phyloP scores from a whole-genome alignment of 225 moss, liverwort and hornwort genomes.

The Asterella californica region DNA sequence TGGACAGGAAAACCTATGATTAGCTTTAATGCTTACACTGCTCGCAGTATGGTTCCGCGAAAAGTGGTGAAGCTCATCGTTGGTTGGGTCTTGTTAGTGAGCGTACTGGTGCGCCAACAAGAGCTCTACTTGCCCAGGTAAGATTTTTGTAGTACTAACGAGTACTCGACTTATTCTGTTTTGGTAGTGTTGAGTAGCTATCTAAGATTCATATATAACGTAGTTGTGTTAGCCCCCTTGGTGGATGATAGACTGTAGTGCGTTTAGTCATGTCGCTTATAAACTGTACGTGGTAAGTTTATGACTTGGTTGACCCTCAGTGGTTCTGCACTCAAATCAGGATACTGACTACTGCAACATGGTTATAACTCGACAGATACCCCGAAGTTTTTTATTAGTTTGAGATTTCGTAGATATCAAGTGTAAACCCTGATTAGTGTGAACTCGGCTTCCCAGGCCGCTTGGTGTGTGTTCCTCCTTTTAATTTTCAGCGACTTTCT shows the following conservation, averaged over 20 bases:
- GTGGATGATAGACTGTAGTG: background rate
- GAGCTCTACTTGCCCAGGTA: conserved; percentile 66
- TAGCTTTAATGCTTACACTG: conserved; percentile 13
- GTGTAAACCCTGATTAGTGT: background rate
- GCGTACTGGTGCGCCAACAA: conserved; percentile 50
- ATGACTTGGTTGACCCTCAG: background rate
- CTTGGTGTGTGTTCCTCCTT: conserved; percentile 57
- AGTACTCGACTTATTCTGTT: no score
- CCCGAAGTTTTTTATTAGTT: background rate
- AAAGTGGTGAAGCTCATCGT: conserved; percentile 61
- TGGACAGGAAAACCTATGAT: background rate
- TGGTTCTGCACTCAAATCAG: background rate
- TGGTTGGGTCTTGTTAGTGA: conserved; percentile 43
- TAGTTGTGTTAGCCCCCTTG: background rate
- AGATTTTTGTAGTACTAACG: background rate
- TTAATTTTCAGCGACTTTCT: conserved; percentile 60
- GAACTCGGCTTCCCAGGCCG: conserved; percentile 45
- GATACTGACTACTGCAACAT: no score
- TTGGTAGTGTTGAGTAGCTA: background rate
- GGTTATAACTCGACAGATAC: background rate
- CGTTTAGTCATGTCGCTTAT: no score
- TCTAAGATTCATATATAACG: background rate
- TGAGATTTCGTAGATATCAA: background rate
- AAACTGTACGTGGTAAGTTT: no score
- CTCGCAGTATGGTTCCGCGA: conserved; percentile 44